A percentile compares a stretch with the other conserved stretches of the same genome.
phyloP scores from a whole-genome alignment of 495 filamentous ascomycete species.

The Penicillium fimorum region DNA sequence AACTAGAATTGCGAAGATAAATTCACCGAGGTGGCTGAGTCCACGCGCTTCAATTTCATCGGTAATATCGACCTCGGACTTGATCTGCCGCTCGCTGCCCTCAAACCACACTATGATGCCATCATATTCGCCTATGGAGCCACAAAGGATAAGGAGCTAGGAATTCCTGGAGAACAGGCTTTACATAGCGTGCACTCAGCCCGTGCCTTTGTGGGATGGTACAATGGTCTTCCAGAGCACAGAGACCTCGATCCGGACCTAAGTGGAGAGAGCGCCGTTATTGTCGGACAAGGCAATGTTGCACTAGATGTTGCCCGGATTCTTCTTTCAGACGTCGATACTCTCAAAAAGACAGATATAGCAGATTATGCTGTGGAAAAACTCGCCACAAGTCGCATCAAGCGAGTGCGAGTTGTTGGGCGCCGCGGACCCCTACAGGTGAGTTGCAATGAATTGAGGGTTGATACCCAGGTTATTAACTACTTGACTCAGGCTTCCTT shows the following conservation, averaged over 20 bases:
- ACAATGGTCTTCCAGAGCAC: slow-evolving; percentile 90
- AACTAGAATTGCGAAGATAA: slow-evolving; percentile 88
- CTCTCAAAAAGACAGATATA: slow-evolving; percentile 80
- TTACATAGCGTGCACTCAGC: slow-evolving; percentile 80
- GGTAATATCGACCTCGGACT: slow-evolving; percentile 83
- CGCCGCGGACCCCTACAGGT: slow-evolving; percentile 86
- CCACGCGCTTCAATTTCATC: slow-evolving; percentile 82
- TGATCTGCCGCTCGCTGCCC: slow-evolving; percentile 61
- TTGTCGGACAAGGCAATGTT: slow-evolving; percentile 95
- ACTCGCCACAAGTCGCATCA: slow-evolving; percentile 70
- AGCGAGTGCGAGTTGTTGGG: slow-evolving; percentile 78
- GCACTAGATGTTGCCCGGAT: slow-evolving; percentile 92
- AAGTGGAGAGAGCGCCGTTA: slow-evolving; percentile 75
- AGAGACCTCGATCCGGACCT: slow-evolving; percentile 74
- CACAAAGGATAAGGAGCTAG: slow-evolving; percentile 72
- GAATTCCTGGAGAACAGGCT: slow-evolving; percentile 74
- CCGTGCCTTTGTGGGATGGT: slow-evolving; percentile 95
- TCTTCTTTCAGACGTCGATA: slow-evolving; percentile 68
- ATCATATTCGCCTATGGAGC: slow-evolving; percentile 93
- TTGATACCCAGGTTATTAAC: background rate
- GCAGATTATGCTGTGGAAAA: slow-evolving; percentile 75
- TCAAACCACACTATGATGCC: slow-evolving; percentile 86
- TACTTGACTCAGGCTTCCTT: slow-evolving; percentile 67
- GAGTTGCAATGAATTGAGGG: slow-evolving; percentile 8
- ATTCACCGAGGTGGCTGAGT: slow-evolving; percentile 81